Evolutionary conservation across 164 flowering plant species (phyloP).

Genomic region (Piper longum): DNA sequence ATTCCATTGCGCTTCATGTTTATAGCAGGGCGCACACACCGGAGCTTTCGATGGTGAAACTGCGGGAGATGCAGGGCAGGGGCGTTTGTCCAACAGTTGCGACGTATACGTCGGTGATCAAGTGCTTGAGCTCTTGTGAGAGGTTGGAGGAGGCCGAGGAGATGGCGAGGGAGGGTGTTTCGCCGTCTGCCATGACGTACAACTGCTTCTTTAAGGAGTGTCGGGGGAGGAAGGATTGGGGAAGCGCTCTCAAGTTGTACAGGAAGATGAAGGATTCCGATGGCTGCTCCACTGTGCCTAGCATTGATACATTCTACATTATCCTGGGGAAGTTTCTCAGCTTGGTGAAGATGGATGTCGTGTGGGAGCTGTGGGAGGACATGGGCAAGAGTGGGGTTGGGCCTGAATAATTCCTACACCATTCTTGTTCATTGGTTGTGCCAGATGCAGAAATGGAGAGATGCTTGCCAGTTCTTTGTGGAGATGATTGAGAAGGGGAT

Average conservation of each 20-base stretch:
- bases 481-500: slow-evolving; percentile 96
- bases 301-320: slow-evolving; percentile 55
- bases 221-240: slow-evolving; percentile 60
- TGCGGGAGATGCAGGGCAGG: slow-evolving; percentile 49
- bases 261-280: slow-evolving; percentile 49
- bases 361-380: slow-evolving; percentile 70
- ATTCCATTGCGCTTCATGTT: slow-evolving; percentile 75
- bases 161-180: slow-evolving; percentile 59
- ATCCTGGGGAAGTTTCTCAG: slow-evolving; percentile 51
- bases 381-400: slow-evolving; percentile 49
- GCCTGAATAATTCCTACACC: slow-evolving; percentile 87
- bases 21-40: slow-evolving; percentile 91
- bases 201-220: slow-evolving; percentile 93
- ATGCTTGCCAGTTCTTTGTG: slow-evolving; percentile 64
- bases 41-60: slow-evolving; percentile 47
- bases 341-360: slow-evolving; percentile 37
- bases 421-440: slow-evolving; percentile 73
- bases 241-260: slow-evolving; percentile 62
- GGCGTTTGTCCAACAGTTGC: slow-evolving; percentile 65
- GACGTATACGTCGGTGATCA: slow-evolving; percentile 73
- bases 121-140: slow-evolving; percentile 83
- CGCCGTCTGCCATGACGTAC: slow-evolving; percentile 60
- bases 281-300: slow-evolving; percentile 21
- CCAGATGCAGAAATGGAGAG: slow-evolving; percentile 62
- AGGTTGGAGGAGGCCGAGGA: slow-evolving; percentile 68